Base-by-base conservation (phyloP, 2,329 filamentous ascomycete genomes). In the Rhytidhysteron rufulum region DNA sequence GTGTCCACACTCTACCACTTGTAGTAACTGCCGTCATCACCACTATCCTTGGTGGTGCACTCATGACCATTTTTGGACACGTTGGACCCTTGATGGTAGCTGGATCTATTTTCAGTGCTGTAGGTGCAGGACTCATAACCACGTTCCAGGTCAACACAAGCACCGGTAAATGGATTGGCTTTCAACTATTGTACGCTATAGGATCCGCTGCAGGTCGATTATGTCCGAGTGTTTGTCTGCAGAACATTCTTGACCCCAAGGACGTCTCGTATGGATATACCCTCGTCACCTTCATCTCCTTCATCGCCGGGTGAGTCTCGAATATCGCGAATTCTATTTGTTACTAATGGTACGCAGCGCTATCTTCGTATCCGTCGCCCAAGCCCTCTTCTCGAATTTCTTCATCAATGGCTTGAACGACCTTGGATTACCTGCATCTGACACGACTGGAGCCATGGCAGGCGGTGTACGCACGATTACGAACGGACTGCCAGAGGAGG, bases 121-220 rank as follows among this genome's bases (percentile, higher is more conserved):
- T 67, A 29, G 56, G 51, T 10, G 50, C 47, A 21, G 65, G 67
- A 0, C 48, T 69, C 13, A 39, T 67, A 10, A 57, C 56, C 2
- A 60, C 57, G 6, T 49, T 67, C 10, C 49, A 39, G 1, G 40
- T 52, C 2, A 37, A 44, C 5, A 56, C 51, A 1, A 24, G 48
- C 1, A 39, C 36, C 13, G 50, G 44, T 36, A 45, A 49, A 21
- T 58, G 57, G 53, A 51, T 60, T 16, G 60, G 58, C 4, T 63
- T 57, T 34, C 58, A 62, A 33, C 44, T 63, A 31, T 40, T 63
- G 22, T 35, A 19, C 18, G 33, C 20, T 29, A 27, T 2, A 25
- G 41, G 15, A 19, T 15, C 20, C 30, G 24, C 4, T 25, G 29
- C 16, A 31, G 37, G 4, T 21, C 9, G 33, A 9, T 13, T 35